Percentiles rank a stretch among this genome's conserved stretches.
Evolutionary conservation across 208 protist genomes (phyloP).

Genomic region (Leishmania lainsoni): DNA sequence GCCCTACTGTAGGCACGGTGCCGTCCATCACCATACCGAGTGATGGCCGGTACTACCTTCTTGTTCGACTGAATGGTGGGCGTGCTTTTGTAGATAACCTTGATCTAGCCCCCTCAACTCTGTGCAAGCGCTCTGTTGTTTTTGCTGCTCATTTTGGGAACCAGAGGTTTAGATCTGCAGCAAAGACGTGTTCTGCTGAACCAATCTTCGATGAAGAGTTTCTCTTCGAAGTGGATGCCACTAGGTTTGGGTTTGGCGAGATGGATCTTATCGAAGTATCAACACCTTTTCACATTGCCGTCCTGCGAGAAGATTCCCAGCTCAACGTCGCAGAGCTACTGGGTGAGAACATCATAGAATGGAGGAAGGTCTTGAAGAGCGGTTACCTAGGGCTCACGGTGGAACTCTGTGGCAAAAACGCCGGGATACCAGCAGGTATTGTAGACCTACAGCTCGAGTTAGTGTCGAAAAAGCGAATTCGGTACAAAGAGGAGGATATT

Average conservation of each 20-base stretch:
- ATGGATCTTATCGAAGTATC: constrained; percentile 78
- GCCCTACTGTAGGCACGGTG: constrained; percentile 11
- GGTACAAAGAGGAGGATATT: constrained; percentile 85
- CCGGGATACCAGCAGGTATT: constrained; percentile 90
- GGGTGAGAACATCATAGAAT: constrained; percentile 92
- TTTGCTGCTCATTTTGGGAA: constrained; percentile 86
- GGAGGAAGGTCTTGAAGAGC: constrained; percentile 88
- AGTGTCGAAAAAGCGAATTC: constrained; percentile 53
- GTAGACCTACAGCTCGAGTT: constrained; percentile 91
- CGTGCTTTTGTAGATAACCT: constrained; percentile 93
- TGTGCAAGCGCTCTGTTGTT: constrained; percentile 54
- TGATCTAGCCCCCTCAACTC: constrained; percentile 43
- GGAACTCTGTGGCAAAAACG: constrained; percentile 86
- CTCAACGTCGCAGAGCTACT: constrained; percentile 66
- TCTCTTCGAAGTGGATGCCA: constrained; percentile 85
- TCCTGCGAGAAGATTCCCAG: constrained; percentile 68
- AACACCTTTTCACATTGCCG: constrained; percentile 85
- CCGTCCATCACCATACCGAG: constrained; percentile 22
- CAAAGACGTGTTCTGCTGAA: constrained; percentile 47
- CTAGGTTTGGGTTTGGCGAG: constrained; percentile 58
- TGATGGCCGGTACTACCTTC: constrained; percentile 71
- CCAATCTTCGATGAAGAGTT: constrained; percentile 91
- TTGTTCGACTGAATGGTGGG: constrained; percentile 76
- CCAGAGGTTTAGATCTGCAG: constrained; percentile 74
- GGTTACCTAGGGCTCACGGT: constrained; percentile 89